These are phyloP conservation scores for Amniculicola lignicola DNA, from an alignment of 495 filamentous ascomycete species.

Conservation along the genomic window DNA sequence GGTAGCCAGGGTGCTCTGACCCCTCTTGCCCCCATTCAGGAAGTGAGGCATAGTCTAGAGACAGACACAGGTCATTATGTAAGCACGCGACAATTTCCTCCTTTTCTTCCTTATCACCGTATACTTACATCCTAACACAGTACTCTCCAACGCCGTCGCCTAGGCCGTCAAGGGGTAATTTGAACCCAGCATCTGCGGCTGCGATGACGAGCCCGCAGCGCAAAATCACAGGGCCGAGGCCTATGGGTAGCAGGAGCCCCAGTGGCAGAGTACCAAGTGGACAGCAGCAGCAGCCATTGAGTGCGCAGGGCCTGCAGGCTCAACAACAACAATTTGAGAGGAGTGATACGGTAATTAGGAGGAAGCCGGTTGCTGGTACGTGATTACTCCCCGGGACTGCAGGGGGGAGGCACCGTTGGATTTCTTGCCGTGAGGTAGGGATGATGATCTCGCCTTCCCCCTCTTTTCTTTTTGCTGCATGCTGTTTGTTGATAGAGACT, in stretches of 20 bases:
- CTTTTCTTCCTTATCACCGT: not conserved
- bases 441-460: not conserved
- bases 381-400: not conserved
- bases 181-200: constrained; percentile 13
- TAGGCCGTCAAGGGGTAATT: constrained; percentile 20
- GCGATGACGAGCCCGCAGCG: constrained; percentile 34
- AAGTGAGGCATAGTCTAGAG: constrained; percentile 41
- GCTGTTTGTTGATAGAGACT: not conserved
- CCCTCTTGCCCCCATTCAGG: constrained; percentile 40
- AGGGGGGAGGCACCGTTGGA: not conserved
- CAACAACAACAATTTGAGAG: constrained; percentile 19
- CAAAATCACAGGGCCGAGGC: constrained; percentile 43
- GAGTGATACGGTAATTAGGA: constrained; percentile 25
- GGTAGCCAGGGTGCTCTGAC: constrained; percentile 30
- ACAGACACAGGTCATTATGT: constrained; percentile 37
- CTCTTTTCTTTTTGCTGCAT: not conserved
- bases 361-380: constrained; percentile 34
- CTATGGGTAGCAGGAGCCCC: constrained; percentile 40
- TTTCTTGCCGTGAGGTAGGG: not conserved
- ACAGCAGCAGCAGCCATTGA: constrained; percentile 14
- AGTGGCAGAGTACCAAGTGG: too few relatives aligned
- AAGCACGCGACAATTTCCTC: constrained; percentile 1
- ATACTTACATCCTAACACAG: constrained; percentile 15
- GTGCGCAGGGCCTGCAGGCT: constrained; percentile 7
- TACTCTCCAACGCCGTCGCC: constrained; percentile 31